Conservation (phyloP, 2,329 filamentous ascomycete genomes). For the Talaromyces sp. region DNA sequence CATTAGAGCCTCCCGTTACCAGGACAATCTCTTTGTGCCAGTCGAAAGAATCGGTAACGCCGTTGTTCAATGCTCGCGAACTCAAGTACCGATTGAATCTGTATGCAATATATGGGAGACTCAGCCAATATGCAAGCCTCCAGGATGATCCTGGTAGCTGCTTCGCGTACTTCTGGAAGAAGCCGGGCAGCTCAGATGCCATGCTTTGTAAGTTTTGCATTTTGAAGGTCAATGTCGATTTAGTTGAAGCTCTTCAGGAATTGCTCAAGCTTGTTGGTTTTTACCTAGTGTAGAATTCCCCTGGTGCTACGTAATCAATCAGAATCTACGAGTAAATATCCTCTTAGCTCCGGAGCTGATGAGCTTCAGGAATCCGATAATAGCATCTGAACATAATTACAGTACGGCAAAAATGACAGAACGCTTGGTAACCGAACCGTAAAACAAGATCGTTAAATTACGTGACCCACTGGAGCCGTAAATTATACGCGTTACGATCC, state of each 20-base stretch:
- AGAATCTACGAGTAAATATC: neutral
- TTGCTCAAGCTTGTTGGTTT: too few relatives aligned
- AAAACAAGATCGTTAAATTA: neutral
- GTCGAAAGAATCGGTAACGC: neutral
- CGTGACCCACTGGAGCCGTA: neutral
- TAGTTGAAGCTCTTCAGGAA: neutral
- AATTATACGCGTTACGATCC: neutral
- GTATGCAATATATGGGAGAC: neutral
- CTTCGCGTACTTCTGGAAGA: neutral
- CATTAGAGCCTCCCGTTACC: constrained; percentile 10
- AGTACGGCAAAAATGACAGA: neutral
- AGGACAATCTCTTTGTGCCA: constrained; percentile 11
- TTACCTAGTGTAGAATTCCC: neutral
- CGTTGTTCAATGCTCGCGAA: constrained; percentile 5
- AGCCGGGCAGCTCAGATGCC: neutral
- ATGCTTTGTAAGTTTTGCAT: neutral
- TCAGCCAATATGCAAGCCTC: constrained; percentile 1
- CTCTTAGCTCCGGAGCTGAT: neutral
- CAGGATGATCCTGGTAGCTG: neutral
- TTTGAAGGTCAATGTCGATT: neutral
- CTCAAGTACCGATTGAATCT: constrained; percentile 5
- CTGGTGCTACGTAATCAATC: neutral
- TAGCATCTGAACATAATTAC: neutral
- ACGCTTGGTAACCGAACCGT: neutral
- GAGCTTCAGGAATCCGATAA: neutral